Evolutionary conservation across 176 grass and related monocot species (phyloP), one percentile per base, ranked within the genome.

Genomic region (Cocos nucifera): DNA sequence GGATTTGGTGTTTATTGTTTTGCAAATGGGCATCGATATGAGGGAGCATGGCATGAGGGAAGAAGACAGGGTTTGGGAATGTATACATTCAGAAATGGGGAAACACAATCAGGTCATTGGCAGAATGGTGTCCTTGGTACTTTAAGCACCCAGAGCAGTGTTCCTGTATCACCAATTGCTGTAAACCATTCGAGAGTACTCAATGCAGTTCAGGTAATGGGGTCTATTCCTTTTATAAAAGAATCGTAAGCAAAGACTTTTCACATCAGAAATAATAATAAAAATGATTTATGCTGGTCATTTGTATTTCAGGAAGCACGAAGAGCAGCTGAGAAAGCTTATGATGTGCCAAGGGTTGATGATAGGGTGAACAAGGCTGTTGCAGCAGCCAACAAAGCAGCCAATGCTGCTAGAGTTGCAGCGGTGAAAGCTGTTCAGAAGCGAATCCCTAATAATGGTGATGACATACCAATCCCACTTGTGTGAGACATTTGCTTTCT

Each of bases 371-470:
- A 91, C 70, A 88, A 62, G 70, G 87, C 87, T 0, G 76, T 91
- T 58, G 75, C 83, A 21, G 78, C 78, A 77, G 92, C 92, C 29
- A 97, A 97, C 78, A 97, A 85, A 85, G 61, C 92, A 64, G 92
- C 87, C 35, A 97, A 97, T 91, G 92, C 92, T 60, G 84, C 92
- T 57, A 75, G 92, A 74, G 92, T 97, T 57, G 81, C 92, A 57
- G 87, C 87, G 1, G 87, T 97, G 59, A 97, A 97, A 77, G 92
- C 87, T 59, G 92, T 86, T 62, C 87, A 97, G 63, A 87, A 82
- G 39, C 82, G 78, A 66, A 83, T 82, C 19, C 75, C 82, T 12
- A 79, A 62, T 79, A 79, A 82, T 51, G 60, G 63, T 6, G 78
- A 71, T 3, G 70, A 89, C 77, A 50, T 81, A 78, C 86, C 72